phyloP scores from a whole-genome alignment of 202 grass and related monocot genomes.

The Schoenoplectus tabernaemontani region DNA sequence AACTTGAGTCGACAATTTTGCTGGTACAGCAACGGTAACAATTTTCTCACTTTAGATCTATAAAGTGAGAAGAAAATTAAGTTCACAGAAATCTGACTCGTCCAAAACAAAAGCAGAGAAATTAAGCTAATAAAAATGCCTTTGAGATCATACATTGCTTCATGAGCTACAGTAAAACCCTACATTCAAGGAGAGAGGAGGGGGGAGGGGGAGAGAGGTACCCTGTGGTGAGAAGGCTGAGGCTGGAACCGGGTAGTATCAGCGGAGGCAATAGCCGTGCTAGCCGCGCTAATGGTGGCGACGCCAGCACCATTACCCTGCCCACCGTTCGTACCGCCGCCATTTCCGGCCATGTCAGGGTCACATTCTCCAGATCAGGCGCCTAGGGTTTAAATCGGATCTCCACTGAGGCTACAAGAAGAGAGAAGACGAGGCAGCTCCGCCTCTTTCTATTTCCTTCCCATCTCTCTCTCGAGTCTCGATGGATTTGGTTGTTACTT shows the following conservation, averaged over 20 bases:
- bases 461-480: not conserved
- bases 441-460: not conserved
- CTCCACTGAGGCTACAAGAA: not conserved
- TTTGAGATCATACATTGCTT: slow-evolving; percentile 16
- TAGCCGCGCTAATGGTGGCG: slow-evolving; percentile 58
- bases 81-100: not conserved
- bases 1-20: not conserved
- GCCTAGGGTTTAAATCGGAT: slow-evolving; percentile 4
- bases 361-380: slow-evolving; percentile 45
- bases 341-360: slow-evolving; percentile 35
- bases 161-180: slow-evolving; percentile 46
- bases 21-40: not conserved
- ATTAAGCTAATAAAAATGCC: not conserved
- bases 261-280: slow-evolving; percentile 49
- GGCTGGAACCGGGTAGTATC: slow-evolving; percentile 47
- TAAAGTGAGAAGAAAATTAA: slow-evolving; percentile 8
- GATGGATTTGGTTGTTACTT: not conserved
- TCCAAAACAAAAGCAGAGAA: slow-evolving; percentile 3
- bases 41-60: slow-evolving; percentile 22
- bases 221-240: slow-evolving; percentile 40
- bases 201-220: slow-evolving; percentile 23
- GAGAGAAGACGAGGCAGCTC: not conserved
- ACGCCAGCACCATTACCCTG: slow-evolving; percentile 28
- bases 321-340: slow-evolving; percentile 17
- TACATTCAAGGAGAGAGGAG: slow-evolving; percentile 24